A percentile compares a stretch with the other conserved stretches of the same genome.
Conservation (phyloP, 2,329 filamentous ascomycete species). For the Pezizomycotina sp. region DNA sequence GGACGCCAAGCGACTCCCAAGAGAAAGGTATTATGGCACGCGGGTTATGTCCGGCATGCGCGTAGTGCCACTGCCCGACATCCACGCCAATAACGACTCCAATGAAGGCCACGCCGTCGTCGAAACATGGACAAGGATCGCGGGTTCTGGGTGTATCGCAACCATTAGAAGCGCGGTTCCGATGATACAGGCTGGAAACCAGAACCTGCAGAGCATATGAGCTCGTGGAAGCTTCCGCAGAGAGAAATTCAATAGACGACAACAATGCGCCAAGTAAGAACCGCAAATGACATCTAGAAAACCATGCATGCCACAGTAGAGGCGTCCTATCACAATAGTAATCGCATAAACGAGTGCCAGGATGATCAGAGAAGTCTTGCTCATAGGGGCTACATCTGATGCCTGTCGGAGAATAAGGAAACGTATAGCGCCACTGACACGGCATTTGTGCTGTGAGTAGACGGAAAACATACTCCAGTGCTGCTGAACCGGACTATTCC, state of each 20-base stretch:
- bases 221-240: slow-evolving; percentile 44
- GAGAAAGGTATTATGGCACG: slow-evolving; percentile 48
- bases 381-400: slow-evolving; percentile 44
- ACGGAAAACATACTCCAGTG: slow-evolving; percentile 92
- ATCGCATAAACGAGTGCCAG: slow-evolving; percentile 68
- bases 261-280: slow-evolving; percentile 58
- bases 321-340: slow-evolving; percentile 75
- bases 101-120: slow-evolving; percentile 86
- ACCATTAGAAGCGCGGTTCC: slow-evolving; percentile 59
- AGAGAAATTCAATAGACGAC: slow-evolving; percentile 33
- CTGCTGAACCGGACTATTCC: slow-evolving; percentile 70
- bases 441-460: slow-evolving; percentile 91
- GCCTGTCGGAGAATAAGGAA: slow-evolving; percentile 49
- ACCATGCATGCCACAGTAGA: slow-evolving; percentile 98
- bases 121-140: slow-evolving; percentile 91
- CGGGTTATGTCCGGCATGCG: slow-evolving; percentile 38
- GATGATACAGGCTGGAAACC: slow-evolving; percentile 47
- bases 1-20: slow-evolving; percentile 48
- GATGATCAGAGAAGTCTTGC: slow-evolving; percentile 45
- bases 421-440: slow-evolving; percentile 83
- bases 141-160: slow-evolving; percentile 83
- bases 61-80: slow-evolving; percentile 68
- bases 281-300: slow-evolving; percentile 82
- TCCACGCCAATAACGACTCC: slow-evolving; percentile 78
- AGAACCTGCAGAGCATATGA: slow-evolving; percentile 48